Percentiles rank a stretch among this genome's conserved stretches.
Evolutionary conservation across 441 rosid genomes (phyloP).

Genomic region (Kokia cookei): DNA sequence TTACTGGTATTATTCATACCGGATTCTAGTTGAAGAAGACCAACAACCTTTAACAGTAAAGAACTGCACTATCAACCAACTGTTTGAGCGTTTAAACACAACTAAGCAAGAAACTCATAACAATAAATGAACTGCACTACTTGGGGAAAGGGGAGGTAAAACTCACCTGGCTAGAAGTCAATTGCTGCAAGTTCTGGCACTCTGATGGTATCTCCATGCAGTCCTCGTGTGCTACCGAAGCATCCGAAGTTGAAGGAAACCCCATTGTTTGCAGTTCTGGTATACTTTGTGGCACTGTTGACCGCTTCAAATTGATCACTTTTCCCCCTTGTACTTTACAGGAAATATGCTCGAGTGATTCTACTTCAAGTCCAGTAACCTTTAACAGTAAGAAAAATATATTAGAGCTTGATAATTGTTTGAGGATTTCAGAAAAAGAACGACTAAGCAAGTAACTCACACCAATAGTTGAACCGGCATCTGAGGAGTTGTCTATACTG

Average conservation of each 20-base stretch:
- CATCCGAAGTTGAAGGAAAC: constrained; percentile 6
- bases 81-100: neutral
- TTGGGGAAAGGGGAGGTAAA: neutral
- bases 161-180: constrained; percentile 11
- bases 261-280: neutral
- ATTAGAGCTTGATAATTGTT: neutral
- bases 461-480: neutral
- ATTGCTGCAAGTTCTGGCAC: neutral
- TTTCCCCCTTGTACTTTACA: neutral
- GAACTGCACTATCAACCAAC: neutral
- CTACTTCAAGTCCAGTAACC: constrained; percentile 11
- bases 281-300: neutral
- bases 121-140: neutral
- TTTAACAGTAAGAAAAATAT: neutral
- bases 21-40: constrained; percentile 11
- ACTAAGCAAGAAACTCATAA: constrained; percentile 1
- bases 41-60: constrained; percentile 9
- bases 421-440: neutral
- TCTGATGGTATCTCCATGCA: neutral
- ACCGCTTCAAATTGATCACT: neutral
- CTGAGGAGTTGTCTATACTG: neutral
- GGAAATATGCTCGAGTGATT: neutral
- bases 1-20: neutral
- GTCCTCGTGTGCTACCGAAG: neutral
- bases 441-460: constrained; percentile 8